Percentiles rank a stretch among this genome's conserved stretches.
phyloP scores from a whole-genome alignment of 805 yeast genomes.

The Ascoidea rubescens region DNA sequence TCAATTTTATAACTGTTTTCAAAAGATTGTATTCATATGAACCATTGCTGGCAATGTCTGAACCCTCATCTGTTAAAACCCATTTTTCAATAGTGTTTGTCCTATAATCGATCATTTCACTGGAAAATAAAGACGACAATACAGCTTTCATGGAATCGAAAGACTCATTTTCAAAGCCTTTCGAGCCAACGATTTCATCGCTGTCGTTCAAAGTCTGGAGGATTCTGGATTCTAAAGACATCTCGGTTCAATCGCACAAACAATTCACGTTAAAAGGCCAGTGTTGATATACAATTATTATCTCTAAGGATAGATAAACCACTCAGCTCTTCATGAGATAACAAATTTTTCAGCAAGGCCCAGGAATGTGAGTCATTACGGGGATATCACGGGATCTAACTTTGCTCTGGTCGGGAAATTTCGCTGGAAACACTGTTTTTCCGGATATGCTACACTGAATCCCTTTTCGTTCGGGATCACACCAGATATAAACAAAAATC shows the following conservation, averaged over 20 bases:
- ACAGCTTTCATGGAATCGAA: slow-evolving; percentile 30
- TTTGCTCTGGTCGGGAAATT: no score
- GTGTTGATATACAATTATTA: no score
- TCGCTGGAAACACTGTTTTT: no score
- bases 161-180: neutral
- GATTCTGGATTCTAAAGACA: neutral
- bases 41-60: slow-evolving; percentile 64
- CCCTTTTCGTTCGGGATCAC: no score
- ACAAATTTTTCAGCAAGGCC: no score
- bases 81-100: slow-evolving; percentile 66
- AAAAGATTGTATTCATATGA: slow-evolving; percentile 83
- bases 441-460: no score
- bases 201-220: neutral
- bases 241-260: neutral
- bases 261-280: no score
- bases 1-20: slow-evolving; percentile 60
- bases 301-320: no score
- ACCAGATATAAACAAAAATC: no score
- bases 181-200: neutral
- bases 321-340: no score
- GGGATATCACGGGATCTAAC: no score
- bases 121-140: slow-evolving; percentile 73
- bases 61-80: slow-evolving; percentile 69
- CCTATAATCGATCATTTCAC: slow-evolving; percentile 62
- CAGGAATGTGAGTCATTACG: no score